A percentile compares a stretch with the other conserved stretches of the same genome.
Evolutionary conservation across 2,329 filamentous ascomycete genomes (phyloP).

Genomic region (Xylariaceae sp.): DNA sequence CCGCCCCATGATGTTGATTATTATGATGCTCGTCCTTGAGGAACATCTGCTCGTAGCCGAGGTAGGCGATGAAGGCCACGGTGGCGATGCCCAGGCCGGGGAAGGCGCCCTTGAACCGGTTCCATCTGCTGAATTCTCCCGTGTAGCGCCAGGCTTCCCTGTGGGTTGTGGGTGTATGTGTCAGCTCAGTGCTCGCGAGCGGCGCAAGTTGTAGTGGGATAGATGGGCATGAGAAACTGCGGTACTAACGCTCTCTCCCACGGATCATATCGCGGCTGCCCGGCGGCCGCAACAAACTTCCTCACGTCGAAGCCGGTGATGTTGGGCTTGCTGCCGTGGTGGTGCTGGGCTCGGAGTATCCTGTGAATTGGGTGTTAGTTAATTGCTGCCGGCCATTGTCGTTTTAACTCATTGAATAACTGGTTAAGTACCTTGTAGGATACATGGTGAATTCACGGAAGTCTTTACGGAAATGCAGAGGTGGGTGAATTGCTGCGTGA

Average conservation of each 20-base stretch:
- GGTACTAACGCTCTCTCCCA: slow-evolving; percentile 69
- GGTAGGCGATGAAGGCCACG: slow-evolving; percentile 88
- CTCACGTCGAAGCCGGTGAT: slow-evolving; percentile 91
- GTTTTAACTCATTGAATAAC: no score
- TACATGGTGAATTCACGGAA: slow-evolving; percentile 36
- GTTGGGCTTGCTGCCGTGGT: slow-evolving; percentile 64
- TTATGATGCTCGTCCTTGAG: slow-evolving; percentile 67
- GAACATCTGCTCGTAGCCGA: slow-evolving; percentile 87
- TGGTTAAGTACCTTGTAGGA: slow-evolving; percentile 42
- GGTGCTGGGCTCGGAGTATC: slow-evolving; percentile 52
- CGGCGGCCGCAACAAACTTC: slow-evolving; percentile 74
- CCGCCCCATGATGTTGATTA: slow-evolving; percentile 59
- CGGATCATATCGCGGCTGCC: slow-evolving; percentile 64
- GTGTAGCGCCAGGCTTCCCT: slow-evolving; percentile 96
- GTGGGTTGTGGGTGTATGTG: slow-evolving; percentile 16
- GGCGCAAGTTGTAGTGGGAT: not conserved
- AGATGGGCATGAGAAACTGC: no score
- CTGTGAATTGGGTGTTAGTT: slow-evolving; percentile 38
- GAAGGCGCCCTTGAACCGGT: slow-evolving; percentile 84
- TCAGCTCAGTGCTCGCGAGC: slow-evolving; percentile 7
- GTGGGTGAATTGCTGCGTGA: not conserved
- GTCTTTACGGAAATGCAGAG: not conserved
- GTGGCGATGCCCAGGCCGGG: slow-evolving; percentile 91
- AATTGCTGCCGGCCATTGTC: no score
- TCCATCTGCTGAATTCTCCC: slow-evolving; percentile 83